Evolutionary conservation across 2,329 filamentous ascomycete genomes (phyloP), one percentile per base, ranked within the genome.

Genomic region (Cladophialophora psammophila): DNA sequence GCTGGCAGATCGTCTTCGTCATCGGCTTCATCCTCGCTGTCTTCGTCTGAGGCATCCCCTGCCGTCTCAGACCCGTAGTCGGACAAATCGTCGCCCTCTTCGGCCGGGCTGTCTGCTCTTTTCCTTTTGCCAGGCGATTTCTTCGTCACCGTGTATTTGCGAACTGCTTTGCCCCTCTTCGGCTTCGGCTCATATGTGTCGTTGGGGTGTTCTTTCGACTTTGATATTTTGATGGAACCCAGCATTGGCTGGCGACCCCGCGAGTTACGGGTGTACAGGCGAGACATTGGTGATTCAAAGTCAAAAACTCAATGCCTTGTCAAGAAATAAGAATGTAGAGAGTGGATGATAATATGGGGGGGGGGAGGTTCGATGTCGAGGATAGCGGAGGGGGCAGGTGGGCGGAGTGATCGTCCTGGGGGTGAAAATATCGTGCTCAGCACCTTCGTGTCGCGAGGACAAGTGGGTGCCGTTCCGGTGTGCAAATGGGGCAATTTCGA

Each of bases 401-500:
- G 64, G 36, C 55, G 67, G 64, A 69, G 40, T 38, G 60, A 55
- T 64, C 59, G 67, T 62, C 58, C 61, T 48, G 61, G 18, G 35
- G 57, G 60, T 63, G 58, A 64, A 31, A 60, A 68, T 38, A 62
- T 67, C 61, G 68, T 67, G 48, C 57, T 60, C 60, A 72, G 69
- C 72, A 73, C 70, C 65, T 66, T 67, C 64, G 57, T 70, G 72
- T 70, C 69, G 63, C 64, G 35, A 67, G 57, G 69, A 72, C 72
- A 48, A 52, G 62, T 36, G 45, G 67, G 69, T 72, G 71, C 76
- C 77, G 77, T 75, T 70, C 71, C 75, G 71, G 77, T 74, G 76
- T 78, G 77, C 76, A 75, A 76, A 69, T 68, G 76, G 79, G 78
- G 79, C 86, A 89, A 88, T 89, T 90, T 86, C 85, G 88, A 91